Evolutionary conservation across 2,329 filamentous ascomycete genomes (phyloP), one percentile per base, ranked within the genome.

Genomic region (Xylaria sp.): DNA sequence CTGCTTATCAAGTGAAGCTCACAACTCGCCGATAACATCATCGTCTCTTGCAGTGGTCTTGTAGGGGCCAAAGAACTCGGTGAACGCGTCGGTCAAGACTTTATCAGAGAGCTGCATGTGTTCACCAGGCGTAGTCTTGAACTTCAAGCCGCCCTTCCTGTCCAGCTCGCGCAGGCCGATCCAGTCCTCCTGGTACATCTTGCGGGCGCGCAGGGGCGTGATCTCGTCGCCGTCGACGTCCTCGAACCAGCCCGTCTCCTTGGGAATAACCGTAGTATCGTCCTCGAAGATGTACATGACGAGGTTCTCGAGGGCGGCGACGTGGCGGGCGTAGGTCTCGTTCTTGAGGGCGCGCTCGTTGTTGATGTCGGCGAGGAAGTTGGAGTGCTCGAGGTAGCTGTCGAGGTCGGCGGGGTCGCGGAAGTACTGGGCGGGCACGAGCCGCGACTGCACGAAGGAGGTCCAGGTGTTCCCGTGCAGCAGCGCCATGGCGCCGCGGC

Each of bases 381-480:
- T 95, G 75, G 92, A 96, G 77, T 89, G 79, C 73, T 90, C 88
- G 23, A 98, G 87, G 78, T 98, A 99, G 36, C 85, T 81, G 0
- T 89, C 87, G 79, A 93, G 81, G 78, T 94, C 83, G 66, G 82
- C 78, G 69, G 88, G 87, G 72, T 94, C 88, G 61, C 95, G 91
- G 84, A 92, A 98, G 83, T 99, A 99, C 83, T 99, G 96, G 38
- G 96, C 95, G 0, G 96, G 96, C 4, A 99, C 93, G 9, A 98
- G 85, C 20, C 88, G 88, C 60, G 83, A 85, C 84, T 98, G 96
- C 6, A 96, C 92, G 74, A 91, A 91, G 31, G 81, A 77, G 46
- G 88, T 89, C 93, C 94, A 99, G 2, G 92, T 93, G 75, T 95
- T 95, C 51, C 88, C 88, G 67, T 89, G 88, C 62, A 99, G 83